Percentiles rank a stretch among this genome's conserved stretches.
These are phyloP conservation scores for Chlorella sp. DNA, from an alignment of 139 green algal genomes.

Conservation along the genomic window DNA sequence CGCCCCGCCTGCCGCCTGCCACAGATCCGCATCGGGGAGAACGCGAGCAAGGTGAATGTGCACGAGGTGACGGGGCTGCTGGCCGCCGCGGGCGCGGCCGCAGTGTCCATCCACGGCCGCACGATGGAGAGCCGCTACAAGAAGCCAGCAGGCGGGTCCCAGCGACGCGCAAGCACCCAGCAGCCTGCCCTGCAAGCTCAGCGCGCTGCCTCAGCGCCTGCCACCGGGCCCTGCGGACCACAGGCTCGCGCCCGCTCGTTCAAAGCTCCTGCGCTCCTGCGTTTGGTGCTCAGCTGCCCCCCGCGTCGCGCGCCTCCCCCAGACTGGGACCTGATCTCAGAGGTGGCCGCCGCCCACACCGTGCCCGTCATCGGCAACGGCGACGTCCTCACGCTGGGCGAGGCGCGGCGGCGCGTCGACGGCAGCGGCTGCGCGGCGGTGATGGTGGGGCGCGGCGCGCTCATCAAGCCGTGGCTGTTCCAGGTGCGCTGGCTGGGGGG, in stretches of 20 bases:
- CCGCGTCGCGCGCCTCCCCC: no score
- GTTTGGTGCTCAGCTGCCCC: no score
- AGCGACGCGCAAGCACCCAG: no score
- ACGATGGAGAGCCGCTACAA: slow-evolving; percentile 89
- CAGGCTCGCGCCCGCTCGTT: no score
- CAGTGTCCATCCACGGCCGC: slow-evolving; percentile 83
- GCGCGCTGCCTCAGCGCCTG: no score
- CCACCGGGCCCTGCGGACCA: no score
- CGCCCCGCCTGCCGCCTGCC: neutral
- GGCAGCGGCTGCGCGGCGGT: slow-evolving; percentile 36
- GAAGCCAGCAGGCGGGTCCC: no score
- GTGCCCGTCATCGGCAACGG: slow-evolving; percentile 78
- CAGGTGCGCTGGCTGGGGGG: no score
- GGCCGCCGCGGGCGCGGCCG: slow-evolving; percentile 66
- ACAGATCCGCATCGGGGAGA: slow-evolving; percentile 73
- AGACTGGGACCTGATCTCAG: slow-evolving; percentile 72
- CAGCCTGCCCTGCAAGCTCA: no score
- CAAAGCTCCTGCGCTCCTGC: no score
- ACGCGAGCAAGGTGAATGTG: slow-evolving; percentile 68
- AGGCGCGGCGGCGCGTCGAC: slow-evolving; percentile 43
- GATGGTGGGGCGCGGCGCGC: slow-evolving; percentile 69
- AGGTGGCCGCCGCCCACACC: slow-evolving; percentile 28
- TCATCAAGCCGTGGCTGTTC: slow-evolving; percentile 90
- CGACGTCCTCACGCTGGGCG: slow-evolving; percentile 73
- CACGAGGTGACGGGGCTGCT: slow-evolving; percentile 59